Percentiles rank a stretch among this genome's conserved stretches.
Conservation (phyloP, 306 rosid species). For the Lathyrus oleraceus region DNA sequence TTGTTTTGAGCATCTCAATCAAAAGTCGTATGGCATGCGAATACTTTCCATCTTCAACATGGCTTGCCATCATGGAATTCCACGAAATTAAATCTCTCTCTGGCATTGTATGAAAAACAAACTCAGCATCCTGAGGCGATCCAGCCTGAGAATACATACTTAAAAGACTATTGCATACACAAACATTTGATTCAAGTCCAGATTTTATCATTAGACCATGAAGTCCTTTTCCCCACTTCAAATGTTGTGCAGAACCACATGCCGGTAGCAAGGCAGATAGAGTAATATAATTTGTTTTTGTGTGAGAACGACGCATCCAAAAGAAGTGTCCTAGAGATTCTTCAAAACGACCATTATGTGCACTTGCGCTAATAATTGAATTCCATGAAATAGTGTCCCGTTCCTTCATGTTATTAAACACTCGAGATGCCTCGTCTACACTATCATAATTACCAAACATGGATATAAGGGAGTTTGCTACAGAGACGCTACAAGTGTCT, state of each 20-base stretch:
- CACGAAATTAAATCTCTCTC: conserved; percentile 81
- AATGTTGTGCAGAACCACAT: conserved; percentile 57
- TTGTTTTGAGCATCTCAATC: conserved; percentile 54
- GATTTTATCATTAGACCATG: conserved; percentile 65
- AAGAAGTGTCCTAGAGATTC: conserved; percentile 59
- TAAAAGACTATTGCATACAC: conserved; percentile 73
- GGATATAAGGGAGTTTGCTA: conserved; percentile 69
- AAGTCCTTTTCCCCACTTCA: conserved; percentile 82
- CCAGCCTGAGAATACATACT: conserved; percentile 83
- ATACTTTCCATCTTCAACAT: conserved; percentile 59
- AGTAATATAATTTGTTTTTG: conserved; percentile 56
- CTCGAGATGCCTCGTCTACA: conserved; percentile 57
- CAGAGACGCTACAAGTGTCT: conserved; percentile 59
- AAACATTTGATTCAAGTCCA: conserved; percentile 68
- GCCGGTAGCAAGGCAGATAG: conserved; percentile 61
- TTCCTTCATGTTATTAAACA: conserved; percentile 70
- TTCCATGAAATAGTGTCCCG: conserved; percentile 91
- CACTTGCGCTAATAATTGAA: conserved; percentile 73
- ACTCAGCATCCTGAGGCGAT: conserved; percentile 59
- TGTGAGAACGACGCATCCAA: conserved; percentile 55
- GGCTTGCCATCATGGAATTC: conserved; percentile 87
- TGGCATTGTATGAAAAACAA: conserved; percentile 65
- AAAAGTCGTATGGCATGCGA: conserved; percentile 54
- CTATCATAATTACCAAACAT: conserved; percentile 70
- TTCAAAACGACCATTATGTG: conserved; percentile 56